phyloP scores from a whole-genome alignment of 768 basidiomycete genomes.

The Strobilomyces echinocephalus region DNA sequence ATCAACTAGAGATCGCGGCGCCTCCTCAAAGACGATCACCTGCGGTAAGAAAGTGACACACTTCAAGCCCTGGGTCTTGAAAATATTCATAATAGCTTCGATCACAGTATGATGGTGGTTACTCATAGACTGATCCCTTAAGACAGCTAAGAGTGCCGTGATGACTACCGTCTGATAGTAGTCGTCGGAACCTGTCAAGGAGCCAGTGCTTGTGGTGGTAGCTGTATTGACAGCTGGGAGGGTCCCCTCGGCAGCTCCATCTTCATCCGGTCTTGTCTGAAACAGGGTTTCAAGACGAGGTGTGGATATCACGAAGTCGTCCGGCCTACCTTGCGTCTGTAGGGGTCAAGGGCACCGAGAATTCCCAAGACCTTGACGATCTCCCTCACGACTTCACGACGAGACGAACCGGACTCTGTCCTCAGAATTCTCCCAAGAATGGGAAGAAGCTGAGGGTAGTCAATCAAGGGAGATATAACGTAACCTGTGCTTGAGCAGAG shows the following conservation, averaged over 20 bases:
- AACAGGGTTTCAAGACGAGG: slow-evolving; percentile 6
- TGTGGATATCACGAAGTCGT: neutral
- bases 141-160: slow-evolving; percentile 75
- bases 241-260: slow-evolving; percentile 53
- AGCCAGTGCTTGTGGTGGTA: slow-evolving; percentile 56
- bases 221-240: slow-evolving; percentile 64
- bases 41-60: slow-evolving; percentile 94
- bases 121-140: slow-evolving; percentile 84
- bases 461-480: slow-evolving; percentile 85
- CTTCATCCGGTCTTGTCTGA: slow-evolving; percentile 61
- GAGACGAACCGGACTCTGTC: slow-evolving; percentile 69
- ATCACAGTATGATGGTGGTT: slow-evolving; percentile 90
- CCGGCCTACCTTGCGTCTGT: slow-evolving; percentile 75
- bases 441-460: slow-evolving; percentile 87
- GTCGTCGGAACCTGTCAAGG: slow-evolving; percentile 74
- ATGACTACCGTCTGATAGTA: slow-evolving; percentile 98
- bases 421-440: slow-evolving; percentile 80
- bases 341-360: slow-evolving; percentile 93
- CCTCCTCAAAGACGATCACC: slow-evolving; percentile 37
- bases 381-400: slow-evolving; percentile 90
- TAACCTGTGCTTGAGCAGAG: slow-evolving; percentile 94
- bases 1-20: slow-evolving; percentile 6
- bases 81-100: slow-evolving; percentile 97
- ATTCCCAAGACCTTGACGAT: slow-evolving; percentile 95
- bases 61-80: slow-evolving; percentile 95